Percentiles rank a stretch among this genome's conserved stretches.
Evolutionary conservation across 2,329 filamentous ascomycete species (phyloP).

Genomic region (Monilinia vaccinii-corymbosi): DNA sequence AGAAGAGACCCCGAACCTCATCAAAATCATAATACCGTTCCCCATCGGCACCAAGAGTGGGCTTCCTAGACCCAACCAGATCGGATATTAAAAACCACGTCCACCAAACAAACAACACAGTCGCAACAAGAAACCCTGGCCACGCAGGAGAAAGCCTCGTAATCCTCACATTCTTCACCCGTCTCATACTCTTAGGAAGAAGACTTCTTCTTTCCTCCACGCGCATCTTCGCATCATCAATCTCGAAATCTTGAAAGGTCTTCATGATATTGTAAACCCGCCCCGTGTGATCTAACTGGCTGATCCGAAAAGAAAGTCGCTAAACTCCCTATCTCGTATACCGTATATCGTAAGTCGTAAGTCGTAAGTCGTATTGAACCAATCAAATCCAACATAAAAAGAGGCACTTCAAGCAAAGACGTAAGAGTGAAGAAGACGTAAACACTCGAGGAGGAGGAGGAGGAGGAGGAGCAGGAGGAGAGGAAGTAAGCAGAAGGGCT

Average conservation of each 20-base stretch:
- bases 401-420: background rate
- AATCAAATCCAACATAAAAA: background rate
- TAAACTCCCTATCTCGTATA: background rate
- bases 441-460: no score
- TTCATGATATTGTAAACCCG: background rate
- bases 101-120: slow-evolving; percentile 10
- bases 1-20: background rate
- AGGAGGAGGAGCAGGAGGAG: no score
- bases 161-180: background rate
- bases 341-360: no score
- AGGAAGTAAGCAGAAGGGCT: background rate
- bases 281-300: background rate
- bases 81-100: slow-evolving; percentile 5
- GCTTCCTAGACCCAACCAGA: background rate
- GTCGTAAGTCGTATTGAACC: no score
- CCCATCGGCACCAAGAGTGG: background rate
- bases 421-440: background rate
- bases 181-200: background rate
- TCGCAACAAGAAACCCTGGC: slow-evolving; percentile 5
- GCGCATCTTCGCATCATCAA: background rate
- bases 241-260: slow-evolving; percentile 2
- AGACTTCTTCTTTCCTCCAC: slow-evolving; percentile 7
- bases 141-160: background rate
- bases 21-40: slow-evolving; percentile 2
- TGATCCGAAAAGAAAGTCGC: background rate